Base-by-base conservation (phyloP, 2,329 filamentous ascomycete species). In the Pseudogymnoascus sp. region DNA sequence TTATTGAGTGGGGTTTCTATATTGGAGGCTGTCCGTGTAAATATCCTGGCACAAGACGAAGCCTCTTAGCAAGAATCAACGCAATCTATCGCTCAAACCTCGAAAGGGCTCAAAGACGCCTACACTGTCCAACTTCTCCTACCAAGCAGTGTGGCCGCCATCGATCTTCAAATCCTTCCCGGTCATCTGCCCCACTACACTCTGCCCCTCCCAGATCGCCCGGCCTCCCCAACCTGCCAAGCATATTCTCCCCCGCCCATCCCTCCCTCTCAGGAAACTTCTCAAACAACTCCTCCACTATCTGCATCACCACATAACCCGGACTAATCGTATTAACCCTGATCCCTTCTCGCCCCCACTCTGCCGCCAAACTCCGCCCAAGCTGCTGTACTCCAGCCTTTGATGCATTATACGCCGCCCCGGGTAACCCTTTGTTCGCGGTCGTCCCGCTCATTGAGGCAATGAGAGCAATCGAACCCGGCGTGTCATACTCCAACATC, bases 221-320 rank as follows among this genome's bases (percentile, higher is more conserved):
- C 0, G 87, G 86, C 23, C 73, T 74, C 68, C 85, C 88, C 62
- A 90, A 75, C 34, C 83, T 80, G 30, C 81, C 84, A 58, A 95
- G 77, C 90, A 95, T 94, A 73, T 95, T 95, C 73, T 92, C 85
- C 67, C 80, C 85, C n/a, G 88, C 83, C 91, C 91, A 95, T 62
- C 85, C 80, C 21, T 72, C 72, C 62, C 75, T 75, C 68, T 91
- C 88, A 0, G 90, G 90, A 65, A 82, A 88, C 64, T 87, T 79
- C 65, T 84, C 79, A 68, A 96, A 94, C 26, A 95, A 80, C 60
- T 82, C 81, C 70, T 90, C 82, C 1, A 92, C 89, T 91, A 96
- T 95, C 19, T 86, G 83, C 1, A 88, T 91, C 21, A 88, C 81
- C 68, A 91, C 90, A 70, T 91, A 90, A 8, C 89, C 89, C 0